Evolutionary conservation across 2,329 filamentous ascomycete species (phyloP).

Genomic region (Trichophaea hybrida): DNA sequence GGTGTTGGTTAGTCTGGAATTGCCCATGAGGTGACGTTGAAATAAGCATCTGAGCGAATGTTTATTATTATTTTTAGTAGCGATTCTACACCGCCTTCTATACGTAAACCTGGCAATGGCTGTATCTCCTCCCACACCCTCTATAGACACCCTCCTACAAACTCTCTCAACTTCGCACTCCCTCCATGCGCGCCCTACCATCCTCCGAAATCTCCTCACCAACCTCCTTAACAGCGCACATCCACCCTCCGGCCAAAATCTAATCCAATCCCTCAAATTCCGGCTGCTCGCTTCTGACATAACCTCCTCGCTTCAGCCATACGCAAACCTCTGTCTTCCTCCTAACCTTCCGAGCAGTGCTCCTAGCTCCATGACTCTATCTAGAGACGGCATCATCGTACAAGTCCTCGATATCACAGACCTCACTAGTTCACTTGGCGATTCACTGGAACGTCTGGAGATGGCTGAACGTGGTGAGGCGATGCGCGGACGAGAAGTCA

Average conservation of each 20-base stretch:
- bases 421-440: slow-evolving; percentile 63
- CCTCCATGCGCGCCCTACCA: slow-evolving; percentile 43
- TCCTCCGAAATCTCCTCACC: slow-evolving; percentile 49
- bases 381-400: slow-evolving; percentile 47
- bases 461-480: slow-evolving; percentile 57
- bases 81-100: not conserved
- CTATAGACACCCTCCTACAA: slow-evolving; percentile 41
- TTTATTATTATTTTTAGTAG: not conserved
- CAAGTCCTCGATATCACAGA: slow-evolving; percentile 83
- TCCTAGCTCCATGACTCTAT: slow-evolving; percentile 43
- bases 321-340: slow-evolving; percentile 42
- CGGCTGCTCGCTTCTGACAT: slow-evolving; percentile 69
- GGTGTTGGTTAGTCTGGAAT: slow-evolving; percentile 31
- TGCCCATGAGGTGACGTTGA: not conserved
- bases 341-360: slow-evolving; percentile 40
- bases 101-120: not conserved
- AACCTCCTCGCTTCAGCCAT: slow-evolving; percentile 42
- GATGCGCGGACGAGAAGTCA: slow-evolving; percentile 63
- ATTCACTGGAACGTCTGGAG: slow-evolving; percentile 72
- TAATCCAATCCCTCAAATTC: slow-evolving; percentile 66
- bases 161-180: slow-evolving; percentile 33
- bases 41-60: not conserved
- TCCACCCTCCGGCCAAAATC: slow-evolving; percentile 37
- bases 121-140: slow-evolving; percentile 30
- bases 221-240: slow-evolving; percentile 41